Conservation (phyloP, 139 green algal species). For the Tetraselmis striata region DNA sequence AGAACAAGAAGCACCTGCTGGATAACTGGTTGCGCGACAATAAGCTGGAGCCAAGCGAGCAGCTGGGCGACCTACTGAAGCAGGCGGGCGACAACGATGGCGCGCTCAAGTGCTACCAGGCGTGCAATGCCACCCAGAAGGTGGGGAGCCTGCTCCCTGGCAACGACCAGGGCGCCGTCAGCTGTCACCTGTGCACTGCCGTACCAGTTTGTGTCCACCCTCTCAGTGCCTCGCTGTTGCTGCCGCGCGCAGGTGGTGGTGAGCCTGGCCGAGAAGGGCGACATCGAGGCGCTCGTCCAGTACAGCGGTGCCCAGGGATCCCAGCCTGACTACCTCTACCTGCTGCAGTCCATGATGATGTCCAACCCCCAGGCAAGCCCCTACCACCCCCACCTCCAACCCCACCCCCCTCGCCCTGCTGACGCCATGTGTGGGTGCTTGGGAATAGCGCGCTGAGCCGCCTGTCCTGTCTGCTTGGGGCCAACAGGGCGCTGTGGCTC, state of each 20-base stretch:
- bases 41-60: constrained; percentile 93
- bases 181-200: too few species aligned
- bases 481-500: constrained; percentile 71
- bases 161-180: too few species aligned
- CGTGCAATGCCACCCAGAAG: constrained; percentile 67
- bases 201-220: too few species aligned
- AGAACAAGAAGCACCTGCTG: constrained; percentile 99
- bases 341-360: constrained; percentile 91
- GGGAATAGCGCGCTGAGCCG: too few species aligned
- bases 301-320: constrained; percentile 52
- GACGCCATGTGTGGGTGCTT: background rate
- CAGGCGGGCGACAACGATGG: constrained; percentile 77
- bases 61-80: constrained; percentile 91
- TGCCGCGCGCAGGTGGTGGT: constrained; percentile 28
- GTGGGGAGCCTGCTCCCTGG: too few species aligned
- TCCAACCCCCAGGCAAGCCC: constrained; percentile 65
- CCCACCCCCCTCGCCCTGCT: background rate
- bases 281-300: constrained; percentile 82
- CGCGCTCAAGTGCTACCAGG: constrained; percentile 85
- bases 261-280: constrained; percentile 85
- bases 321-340: constrained; percentile 92
- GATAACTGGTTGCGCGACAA: constrained; percentile 91
- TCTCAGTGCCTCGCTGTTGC: too few species aligned
- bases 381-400: background rate
- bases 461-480: background rate